These are phyloP conservation scores for Pugionium dolabratum DNA, from an alignment of 345 rosid genomes.

Conservation along the genomic window DNA sequence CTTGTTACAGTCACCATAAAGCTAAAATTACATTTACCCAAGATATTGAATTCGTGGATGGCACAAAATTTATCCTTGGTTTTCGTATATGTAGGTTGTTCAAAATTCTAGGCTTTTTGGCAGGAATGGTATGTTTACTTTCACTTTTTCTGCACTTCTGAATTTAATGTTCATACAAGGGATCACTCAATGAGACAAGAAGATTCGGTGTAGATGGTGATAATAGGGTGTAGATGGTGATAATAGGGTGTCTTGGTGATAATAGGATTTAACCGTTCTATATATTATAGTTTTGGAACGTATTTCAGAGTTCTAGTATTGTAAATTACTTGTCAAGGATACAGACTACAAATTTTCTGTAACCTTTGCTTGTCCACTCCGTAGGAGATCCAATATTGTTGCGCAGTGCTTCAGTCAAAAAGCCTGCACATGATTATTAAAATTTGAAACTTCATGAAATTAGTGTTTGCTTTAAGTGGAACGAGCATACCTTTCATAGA, in stretches of 20 bases:
- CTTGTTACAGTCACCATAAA: constrained; percentile 10
- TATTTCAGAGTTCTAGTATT: constrained; percentile 5
- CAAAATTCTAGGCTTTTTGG: constrained; percentile 66
- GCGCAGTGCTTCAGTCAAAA: background rate
- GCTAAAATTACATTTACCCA: background rate
- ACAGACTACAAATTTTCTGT: background rate
- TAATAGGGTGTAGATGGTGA: constrained; percentile 11
- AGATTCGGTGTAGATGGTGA: background rate
- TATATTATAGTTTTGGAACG: constrained; percentile 7
- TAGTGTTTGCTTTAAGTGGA: background rate
- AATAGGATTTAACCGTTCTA: constrained; percentile 3
- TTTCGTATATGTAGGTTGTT: constrained; percentile 55
- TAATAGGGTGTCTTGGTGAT: constrained; percentile 8
- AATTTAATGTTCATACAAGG: constrained; percentile 6
- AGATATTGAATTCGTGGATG: background rate
- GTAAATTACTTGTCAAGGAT: constrained; percentile 16
- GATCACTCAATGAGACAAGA: constrained; percentile 16
- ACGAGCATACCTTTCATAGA: constrained; percentile 5
- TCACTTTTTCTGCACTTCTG: background rate
- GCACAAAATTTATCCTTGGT: background rate
- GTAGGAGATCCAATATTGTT: background rate
- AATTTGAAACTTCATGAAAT: background rate
- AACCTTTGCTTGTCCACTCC: constrained; percentile 15
- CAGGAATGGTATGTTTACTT: constrained; percentile 63
- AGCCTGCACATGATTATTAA: background rate